Evolutionary conservation across 2,329 filamentous ascomycete species (phyloP), one percentile per base, ranked within the genome.

Genomic region (Ceratocystis huliohia): DNA sequence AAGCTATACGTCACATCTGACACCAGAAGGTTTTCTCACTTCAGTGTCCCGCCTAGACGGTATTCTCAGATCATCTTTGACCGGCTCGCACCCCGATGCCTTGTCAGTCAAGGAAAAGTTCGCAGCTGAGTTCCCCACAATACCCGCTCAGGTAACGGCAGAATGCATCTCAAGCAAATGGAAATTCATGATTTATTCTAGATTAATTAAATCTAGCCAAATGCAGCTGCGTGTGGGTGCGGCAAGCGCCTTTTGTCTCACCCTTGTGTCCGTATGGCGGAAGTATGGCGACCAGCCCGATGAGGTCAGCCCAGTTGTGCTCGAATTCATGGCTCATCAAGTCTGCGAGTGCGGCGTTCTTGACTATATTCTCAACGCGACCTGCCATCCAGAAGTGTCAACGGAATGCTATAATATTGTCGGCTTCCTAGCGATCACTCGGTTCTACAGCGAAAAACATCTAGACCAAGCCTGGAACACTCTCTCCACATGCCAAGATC

Each of bases 381-480:
- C 91, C 66, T 96, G 93, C 41, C 94, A 97, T 72, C 91, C 92
- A 0, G 91, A 96, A 72, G 84, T 97, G 65, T 94, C 95, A 22
- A 81, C 82, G 45, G 85, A 91, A 70, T 89, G 89, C 72, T 81
- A 82, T 50, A 96, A 96, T 69, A 88, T 97, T 65, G 80, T 96
- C 61, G 89, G 89, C 0, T 97, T 97, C 72, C 79, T 97, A 64
- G 83, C 91, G 25, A 88, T 94, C 15, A 94, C 89, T 0, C 81
- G 81, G 65, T 87, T 84, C 15, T 96, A 93, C 74, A 84, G 82
- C 0, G 75, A 84, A 44, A 76, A 81, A 22, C 88, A 95, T 72
- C 89, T 89, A 0, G 88, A 96, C 72, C 81, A 84, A 17, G 83
- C 96, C 69, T 97, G 93, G 93, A 84, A 87, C 68, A 89, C 89